Evolutionary conservation across 1,284 basidiomycete species (phyloP), one percentile per base, ranked within the genome.

Genomic region (Phellopilus nigrolimitatus): DNA sequence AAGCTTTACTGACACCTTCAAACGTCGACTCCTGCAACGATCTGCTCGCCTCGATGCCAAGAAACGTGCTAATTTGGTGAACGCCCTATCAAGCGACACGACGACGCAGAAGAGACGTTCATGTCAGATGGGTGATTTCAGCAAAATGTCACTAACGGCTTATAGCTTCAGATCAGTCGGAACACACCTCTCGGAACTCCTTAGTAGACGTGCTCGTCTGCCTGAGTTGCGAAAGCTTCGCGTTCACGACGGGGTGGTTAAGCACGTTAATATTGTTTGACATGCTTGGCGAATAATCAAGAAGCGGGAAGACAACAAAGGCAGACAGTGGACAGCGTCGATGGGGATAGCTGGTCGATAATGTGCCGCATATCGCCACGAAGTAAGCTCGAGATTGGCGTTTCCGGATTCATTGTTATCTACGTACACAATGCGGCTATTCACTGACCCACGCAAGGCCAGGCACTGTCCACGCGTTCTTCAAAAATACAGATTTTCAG

Each of bases 21-120:
- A 89, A 82, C 0, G 71, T 64, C 36, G 73, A 71, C 60, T 83
- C 72, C 61, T 83, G 77, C 1, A 90, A 69, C 45, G 74, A 71
- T 27, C 81, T 74, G 22, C 80, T 81, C 3, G 89, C 86, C 64
- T 92, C 90, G 45, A 89, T 76, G 17, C 83, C 90, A 38, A 92
- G 65, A 47, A 91, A 73, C 46, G 82, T 66, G 58, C 83, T 83
- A 61, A 92, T 79, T 57, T 84, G 80, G 57, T 81, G 73, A 46
- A 91, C 76, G 15, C 81, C 82, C 86, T 73, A 41, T 36, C 25
- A 21, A 12, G 5, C 75, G 47, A 30, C 21, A 36, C n/a, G 47
- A 15, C 33, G 15, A 43, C n/a, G 9, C 57, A 30, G 49, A 13
- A 43, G 27, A 34, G 37, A 17, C 21, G 41, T 17, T 7, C 40